Evolutionary conservation across 768 basidiomycete genomes (phyloP).

Genomic region (Boletus coccyginus): DNA sequence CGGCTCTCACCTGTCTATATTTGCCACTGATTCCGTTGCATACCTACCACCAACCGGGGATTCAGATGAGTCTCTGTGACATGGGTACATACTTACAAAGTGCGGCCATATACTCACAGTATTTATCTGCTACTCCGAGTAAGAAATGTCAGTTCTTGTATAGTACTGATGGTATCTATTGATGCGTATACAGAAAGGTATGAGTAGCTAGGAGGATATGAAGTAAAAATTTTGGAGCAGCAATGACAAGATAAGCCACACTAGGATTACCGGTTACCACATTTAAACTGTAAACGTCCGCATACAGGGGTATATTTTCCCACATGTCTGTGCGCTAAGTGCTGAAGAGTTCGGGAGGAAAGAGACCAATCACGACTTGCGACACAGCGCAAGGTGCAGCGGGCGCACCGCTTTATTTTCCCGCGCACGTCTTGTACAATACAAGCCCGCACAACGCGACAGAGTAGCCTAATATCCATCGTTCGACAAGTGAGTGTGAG

Average conservation of each 20-base stretch:
- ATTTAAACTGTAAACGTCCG: background rate
- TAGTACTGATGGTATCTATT: slow-evolving; percentile 10
- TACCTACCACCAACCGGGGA: background rate
- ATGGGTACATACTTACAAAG: background rate
- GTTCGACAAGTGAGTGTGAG: background rate
- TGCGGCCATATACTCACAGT: background rate
- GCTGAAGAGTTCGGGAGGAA: background rate
- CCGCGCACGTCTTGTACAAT: slow-evolving; percentile 75
- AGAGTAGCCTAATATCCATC: slow-evolving; percentile 63
- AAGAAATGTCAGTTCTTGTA: background rate
- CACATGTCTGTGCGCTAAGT: background rate
- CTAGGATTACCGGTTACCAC: background rate
- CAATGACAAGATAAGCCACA: background rate
- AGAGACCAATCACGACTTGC: background rate
- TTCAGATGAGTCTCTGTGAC: too few species aligned
- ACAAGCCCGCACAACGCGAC: slow-evolving; percentile 84
- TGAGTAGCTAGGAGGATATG: background rate
- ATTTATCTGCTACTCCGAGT: background rate
- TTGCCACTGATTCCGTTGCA: background rate
- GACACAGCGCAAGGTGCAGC: background rate
- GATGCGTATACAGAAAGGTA: background rate
- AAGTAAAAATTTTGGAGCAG: background rate
- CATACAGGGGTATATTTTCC: background rate
- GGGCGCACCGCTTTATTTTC: slow-evolving; percentile 40
- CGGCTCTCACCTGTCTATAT: too few species aligned